Percentiles rank a stretch among this genome's conserved stretches.
These are phyloP conservation scores for Jatropha multifida DNA, from an alignment of 441 rosid species.

Conservation along the genomic window DNA sequence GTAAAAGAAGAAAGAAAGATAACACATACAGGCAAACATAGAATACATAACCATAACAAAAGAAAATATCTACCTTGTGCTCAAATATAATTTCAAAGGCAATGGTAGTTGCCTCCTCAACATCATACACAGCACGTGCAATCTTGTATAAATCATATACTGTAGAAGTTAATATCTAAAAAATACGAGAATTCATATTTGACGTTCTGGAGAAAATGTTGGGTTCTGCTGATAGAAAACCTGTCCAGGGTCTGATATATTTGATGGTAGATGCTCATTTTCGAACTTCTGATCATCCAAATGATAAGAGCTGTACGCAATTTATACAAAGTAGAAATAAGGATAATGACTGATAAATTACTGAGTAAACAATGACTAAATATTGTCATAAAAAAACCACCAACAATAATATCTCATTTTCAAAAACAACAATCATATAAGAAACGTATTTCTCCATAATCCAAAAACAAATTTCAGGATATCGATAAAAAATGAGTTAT, in stretches of 20 bases:
- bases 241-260: conserved; percentile 70
- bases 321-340: conserved; percentile 15
- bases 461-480: background rate
- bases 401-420: background rate
- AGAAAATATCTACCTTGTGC: conserved; percentile 55
- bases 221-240: conserved; percentile 36
- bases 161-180: conserved; percentile 22
- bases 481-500: background rate
- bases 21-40: background rate
- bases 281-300: conserved; percentile 80
- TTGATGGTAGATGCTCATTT: conserved; percentile 62
- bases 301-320: conserved; percentile 63
- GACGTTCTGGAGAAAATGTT: conserved; percentile 19
- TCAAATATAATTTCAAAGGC: conserved; percentile 73
- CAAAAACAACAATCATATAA: background rate
- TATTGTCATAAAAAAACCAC: background rate
- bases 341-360: conserved; percentile 19
- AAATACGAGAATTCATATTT: background rate
- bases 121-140: conserved; percentile 84
- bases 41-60: conserved; percentile 6
- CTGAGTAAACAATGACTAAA: background rate
- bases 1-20: conserved; percentile 3
- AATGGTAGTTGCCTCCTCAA: conserved; percentile 83
- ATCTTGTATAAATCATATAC: conserved; percentile 46
- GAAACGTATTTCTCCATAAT: background rate